Evolutionary conservation across 1,284 basidiomycete genomes (phyloP).

Genomic region (Boletus putidus): DNA sequence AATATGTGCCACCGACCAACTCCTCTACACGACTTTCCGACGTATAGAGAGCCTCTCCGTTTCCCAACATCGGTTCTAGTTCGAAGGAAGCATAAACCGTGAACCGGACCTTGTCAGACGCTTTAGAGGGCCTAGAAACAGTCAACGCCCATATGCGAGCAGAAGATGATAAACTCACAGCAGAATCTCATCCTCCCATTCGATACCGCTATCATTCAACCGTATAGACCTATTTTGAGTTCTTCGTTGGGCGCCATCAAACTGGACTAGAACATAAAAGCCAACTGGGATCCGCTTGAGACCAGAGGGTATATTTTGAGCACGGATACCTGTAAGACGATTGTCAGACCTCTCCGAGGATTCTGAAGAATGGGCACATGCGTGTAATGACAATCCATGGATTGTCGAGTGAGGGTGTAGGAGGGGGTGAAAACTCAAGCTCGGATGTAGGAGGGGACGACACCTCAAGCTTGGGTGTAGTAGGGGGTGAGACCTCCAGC

Average conservation of each 20-base stretch:
- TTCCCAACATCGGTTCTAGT: constrained; percentile 4
- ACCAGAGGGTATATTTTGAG: not conserved
- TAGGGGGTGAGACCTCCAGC: not conserved
- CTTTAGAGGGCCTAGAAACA: not conserved
- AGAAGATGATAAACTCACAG: not conserved
- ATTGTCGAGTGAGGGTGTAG: not conserved
- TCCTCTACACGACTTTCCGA: not conserved
- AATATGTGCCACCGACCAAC: not conserved
- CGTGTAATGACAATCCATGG: not conserved
- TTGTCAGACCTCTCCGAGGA: not conserved
- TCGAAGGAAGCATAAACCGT: constrained; percentile 10
- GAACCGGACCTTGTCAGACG: not conserved
- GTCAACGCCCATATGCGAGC: not conserved
- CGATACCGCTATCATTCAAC: not conserved
- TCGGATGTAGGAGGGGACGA: not conserved
- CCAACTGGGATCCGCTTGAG: constrained; percentile 1
- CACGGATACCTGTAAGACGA: constrained; percentile 6
- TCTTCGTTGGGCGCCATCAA: not conserved
- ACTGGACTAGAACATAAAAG: not conserved
- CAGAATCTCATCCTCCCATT: not conserved
- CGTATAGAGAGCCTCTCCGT: constrained; percentile 7
- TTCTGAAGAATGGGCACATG: not conserved
- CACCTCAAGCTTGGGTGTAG: not conserved
- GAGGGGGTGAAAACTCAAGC: not conserved
- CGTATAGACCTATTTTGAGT: not conserved